These are phyloP conservation scores for Melastoma candidum DNA, from an alignment of 441 rosid species.

Conservation along the genomic window DNA sequence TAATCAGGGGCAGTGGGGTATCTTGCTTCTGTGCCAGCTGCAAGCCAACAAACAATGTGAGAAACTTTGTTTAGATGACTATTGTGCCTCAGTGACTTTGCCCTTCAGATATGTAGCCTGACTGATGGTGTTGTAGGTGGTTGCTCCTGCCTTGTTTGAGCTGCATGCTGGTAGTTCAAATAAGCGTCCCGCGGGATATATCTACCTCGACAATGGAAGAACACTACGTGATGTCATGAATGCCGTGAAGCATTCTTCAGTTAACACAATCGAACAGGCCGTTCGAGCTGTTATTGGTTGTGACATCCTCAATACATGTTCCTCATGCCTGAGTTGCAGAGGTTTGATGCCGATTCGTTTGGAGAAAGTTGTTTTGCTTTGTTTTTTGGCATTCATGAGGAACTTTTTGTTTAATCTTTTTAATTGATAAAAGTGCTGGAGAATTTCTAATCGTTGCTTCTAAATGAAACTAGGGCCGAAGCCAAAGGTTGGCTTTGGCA, in stretches of 20 bases:
- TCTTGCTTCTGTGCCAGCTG: slow-evolving; percentile 64
- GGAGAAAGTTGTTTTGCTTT: slow-evolving; percentile 11
- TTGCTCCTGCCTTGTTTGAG: slow-evolving; percentile 51
- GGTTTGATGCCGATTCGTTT: slow-evolving; percentile 28
- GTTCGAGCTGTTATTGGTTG: slow-evolving; percentile 37
- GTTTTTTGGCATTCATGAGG: neutral
- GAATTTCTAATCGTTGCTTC: slow-evolving; percentile 12
- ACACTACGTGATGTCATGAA: slow-evolving; percentile 82
- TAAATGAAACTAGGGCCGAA: slow-evolving; percentile 25
- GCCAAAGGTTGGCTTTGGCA: slow-evolving; percentile 18
- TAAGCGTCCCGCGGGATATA: slow-evolving; percentile 80
- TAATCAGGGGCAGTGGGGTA: slow-evolving; percentile 51
- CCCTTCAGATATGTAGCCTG: slow-evolving; percentile 1
- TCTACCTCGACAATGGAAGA: slow-evolving; percentile 58
- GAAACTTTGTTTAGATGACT: slow-evolving; percentile 1
- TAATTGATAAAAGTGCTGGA: slow-evolving; percentile 4
- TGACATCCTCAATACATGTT: slow-evolving; percentile 37
- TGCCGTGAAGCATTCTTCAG: slow-evolving; percentile 51
- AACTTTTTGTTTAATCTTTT: neutral
- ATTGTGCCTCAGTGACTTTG: slow-evolving; percentile 1
- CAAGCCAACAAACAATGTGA: slow-evolving; percentile 16
- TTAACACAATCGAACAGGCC: slow-evolving; percentile 50
- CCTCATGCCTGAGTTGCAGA: slow-evolving; percentile 71
- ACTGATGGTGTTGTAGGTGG: slow-evolving; percentile 32
- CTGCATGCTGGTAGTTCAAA: slow-evolving; percentile 77